Conservation (phyloP, 164 flowering plant species). For the Tetracentron sinense region DNA sequence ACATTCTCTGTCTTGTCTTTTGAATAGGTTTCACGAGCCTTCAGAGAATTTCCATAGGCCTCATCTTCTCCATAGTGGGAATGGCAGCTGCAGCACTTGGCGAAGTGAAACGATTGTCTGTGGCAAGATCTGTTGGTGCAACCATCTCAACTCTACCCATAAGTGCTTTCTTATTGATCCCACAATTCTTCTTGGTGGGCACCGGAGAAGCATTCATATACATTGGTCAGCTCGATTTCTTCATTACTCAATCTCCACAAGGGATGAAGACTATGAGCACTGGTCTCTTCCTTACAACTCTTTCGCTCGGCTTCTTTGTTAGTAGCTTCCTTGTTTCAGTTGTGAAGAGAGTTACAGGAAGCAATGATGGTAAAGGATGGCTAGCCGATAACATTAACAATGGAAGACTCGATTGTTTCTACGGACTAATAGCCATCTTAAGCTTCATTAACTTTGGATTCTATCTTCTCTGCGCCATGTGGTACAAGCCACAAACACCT, state of each 20-base stretch:
- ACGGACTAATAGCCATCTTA: constrained; percentile 23
- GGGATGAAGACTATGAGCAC: constrained; percentile 39
- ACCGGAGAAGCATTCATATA: constrained; percentile 32
- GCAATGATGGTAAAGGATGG: constrained; percentile 15
- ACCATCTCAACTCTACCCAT: constrained; percentile 13
- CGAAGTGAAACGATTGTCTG: constrained; percentile 11
- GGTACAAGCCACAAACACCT: constrained; percentile 13
- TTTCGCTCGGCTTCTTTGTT: constrained; percentile 30
- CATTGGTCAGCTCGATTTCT: constrained; percentile 34
- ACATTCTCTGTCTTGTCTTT: neutral
- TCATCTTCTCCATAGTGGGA: constrained; percentile 4
- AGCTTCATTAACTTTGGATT: constrained; percentile 17
- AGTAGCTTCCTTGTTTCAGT: constrained; percentile 28
- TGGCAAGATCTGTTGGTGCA: neutral
- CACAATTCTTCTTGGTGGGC: constrained; percentile 31
- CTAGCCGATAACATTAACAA: constrained; percentile 29
- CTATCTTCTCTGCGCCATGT: constrained; percentile 18
- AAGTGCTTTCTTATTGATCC: constrained; percentile 22
- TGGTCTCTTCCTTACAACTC: constrained; percentile 31
- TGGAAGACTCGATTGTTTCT: constrained; percentile 28
- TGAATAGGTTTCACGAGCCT: constrained; percentile 7
- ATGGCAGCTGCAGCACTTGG: constrained; percentile 16
- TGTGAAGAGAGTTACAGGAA: constrained; percentile 21
- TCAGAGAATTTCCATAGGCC: constrained; percentile 11
- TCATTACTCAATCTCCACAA: constrained; percentile 30